phyloP scores from a whole-genome alignment of 345 rosid species.

The Erysimum cheiranthoides region DNA sequence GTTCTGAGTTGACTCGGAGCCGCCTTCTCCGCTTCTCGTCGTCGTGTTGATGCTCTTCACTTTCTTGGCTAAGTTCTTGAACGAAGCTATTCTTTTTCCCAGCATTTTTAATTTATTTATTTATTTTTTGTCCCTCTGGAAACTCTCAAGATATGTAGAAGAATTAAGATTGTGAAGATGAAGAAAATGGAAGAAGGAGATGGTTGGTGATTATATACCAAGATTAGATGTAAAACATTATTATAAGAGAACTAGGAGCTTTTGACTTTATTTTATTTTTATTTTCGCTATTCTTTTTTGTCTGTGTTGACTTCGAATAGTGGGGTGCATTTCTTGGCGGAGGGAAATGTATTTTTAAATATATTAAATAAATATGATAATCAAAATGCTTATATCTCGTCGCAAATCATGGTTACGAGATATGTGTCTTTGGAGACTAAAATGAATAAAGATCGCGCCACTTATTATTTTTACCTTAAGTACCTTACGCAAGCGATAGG shows the following conservation, averaged over 20 bases:
- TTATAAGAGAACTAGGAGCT: conserved; percentile 23
- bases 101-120: conserved; percentile 49
- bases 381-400: conserved; percentile 33
- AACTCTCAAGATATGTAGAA: conserved; percentile 14
- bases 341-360: neutral
- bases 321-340: conserved; percentile 46
- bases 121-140: neutral
- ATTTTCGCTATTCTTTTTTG: conserved; percentile 6
- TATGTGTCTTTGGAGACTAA: conserved; percentile 28
- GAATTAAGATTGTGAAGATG: conserved; percentile 29
- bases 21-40: conserved; percentile 19
- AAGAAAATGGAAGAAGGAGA: conserved; percentile 30
- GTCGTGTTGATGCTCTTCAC: conserved; percentile 57
- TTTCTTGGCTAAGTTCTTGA: conserved; percentile 84
- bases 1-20: conserved; percentile 44
- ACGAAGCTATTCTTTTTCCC: conserved; percentile 69
- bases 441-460: conserved; percentile 25
- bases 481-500: conserved; percentile 39
- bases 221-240: conserved; percentile 11
- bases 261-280: conserved; percentile 35
- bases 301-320: conserved; percentile 47
- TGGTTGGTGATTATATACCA: conserved; percentile 41
- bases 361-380: neutral
- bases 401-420: conserved; percentile 45
- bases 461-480: neutral